Evolutionary conservation across 176 grass and related monocot genomes (phyloP).

Genomic region (Oryza rufipogon): DNA sequence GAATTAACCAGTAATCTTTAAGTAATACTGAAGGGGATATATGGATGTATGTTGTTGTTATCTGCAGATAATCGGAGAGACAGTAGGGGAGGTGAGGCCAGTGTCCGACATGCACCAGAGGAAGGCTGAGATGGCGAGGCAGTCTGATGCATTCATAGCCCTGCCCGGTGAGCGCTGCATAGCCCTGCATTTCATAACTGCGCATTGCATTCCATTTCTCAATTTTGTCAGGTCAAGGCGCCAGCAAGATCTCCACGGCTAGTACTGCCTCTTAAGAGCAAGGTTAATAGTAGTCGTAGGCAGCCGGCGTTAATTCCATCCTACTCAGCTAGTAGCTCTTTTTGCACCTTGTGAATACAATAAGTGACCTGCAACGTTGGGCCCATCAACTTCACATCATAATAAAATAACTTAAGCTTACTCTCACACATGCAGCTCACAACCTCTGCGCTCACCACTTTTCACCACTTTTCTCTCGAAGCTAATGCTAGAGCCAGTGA

Average conservation of each 20-base stretch:
- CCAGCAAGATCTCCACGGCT: not conserved
- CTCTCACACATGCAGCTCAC: too few relatives aligned
- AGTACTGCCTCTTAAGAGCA: not conserved
- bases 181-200: not conserved
- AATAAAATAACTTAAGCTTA: too few relatives aligned
- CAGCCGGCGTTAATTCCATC: too few relatives aligned
- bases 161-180: constrained; percentile 43
- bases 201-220: not conserved
- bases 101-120: constrained; percentile 74
- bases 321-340: too few relatives aligned
- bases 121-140: constrained; percentile 73
- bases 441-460: too few relatives aligned
- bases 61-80: constrained; percentile 58
- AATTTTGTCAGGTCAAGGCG: not conserved
- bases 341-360: too few relatives aligned
- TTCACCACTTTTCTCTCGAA: too few relatives aligned
- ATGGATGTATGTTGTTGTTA: constrained; percentile 8
- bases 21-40: not conserved
- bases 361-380: too few relatives aligned
- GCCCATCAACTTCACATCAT: too few relatives aligned
- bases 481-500: too few relatives aligned
- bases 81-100: constrained; percentile 65
- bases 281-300: too few relatives aligned
- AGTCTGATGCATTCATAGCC: constrained; percentile 71
- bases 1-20: too few relatives aligned